Conservation (phyloP, 495 filamentous ascomycete genomes). For the Aspergillus carlsbadensis region DNA sequence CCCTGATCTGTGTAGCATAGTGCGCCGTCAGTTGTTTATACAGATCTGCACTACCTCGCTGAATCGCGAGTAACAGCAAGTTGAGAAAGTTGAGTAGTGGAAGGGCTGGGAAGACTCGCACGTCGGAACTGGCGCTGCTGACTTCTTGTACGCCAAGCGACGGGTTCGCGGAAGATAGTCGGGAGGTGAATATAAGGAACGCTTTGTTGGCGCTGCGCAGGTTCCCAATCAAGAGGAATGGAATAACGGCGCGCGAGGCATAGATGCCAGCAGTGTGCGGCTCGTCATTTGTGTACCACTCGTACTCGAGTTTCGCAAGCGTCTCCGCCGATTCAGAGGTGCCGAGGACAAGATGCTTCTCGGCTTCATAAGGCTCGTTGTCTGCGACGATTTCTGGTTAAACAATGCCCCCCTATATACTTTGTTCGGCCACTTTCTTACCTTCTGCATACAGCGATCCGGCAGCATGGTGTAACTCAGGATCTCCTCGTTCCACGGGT, state of each 20-base stretch:
- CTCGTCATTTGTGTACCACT: constrained; percentile 89
- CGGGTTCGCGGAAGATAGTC: constrained; percentile 66
- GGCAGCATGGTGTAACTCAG: constrained; percentile 91
- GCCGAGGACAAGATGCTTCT: constrained; percentile 84
- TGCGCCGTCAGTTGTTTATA: constrained; percentile 80
- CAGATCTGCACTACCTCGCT: constrained; percentile 75
- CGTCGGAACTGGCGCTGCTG: constrained; percentile 68
- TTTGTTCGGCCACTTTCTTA: constrained; percentile 23
- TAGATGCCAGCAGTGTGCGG: constrained; percentile 88
- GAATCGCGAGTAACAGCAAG: constrained; percentile 77
- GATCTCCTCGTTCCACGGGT: constrained; percentile 87
- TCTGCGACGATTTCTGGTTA: constrained; percentile 47
- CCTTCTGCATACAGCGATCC: constrained; percentile 84
- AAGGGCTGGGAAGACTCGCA: constrained; percentile 78
- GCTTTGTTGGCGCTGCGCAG: constrained; percentile 82
- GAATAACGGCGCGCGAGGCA: constrained; percentile 83
- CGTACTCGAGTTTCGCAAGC: constrained; percentile 79
- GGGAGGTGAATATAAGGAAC: constrained; percentile 74
- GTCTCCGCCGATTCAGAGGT: constrained; percentile 84
- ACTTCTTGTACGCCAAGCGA: constrained; percentile 76
- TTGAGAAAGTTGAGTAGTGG: constrained; percentile 92
- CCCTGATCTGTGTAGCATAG: constrained; percentile 74
- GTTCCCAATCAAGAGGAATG: constrained; percentile 89
- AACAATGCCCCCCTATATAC: not conserved
- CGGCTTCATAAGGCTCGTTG: constrained; percentile 86